Conservation (phyloP, 768 basidiomycete species). For the Boletus sp. region DNA sequence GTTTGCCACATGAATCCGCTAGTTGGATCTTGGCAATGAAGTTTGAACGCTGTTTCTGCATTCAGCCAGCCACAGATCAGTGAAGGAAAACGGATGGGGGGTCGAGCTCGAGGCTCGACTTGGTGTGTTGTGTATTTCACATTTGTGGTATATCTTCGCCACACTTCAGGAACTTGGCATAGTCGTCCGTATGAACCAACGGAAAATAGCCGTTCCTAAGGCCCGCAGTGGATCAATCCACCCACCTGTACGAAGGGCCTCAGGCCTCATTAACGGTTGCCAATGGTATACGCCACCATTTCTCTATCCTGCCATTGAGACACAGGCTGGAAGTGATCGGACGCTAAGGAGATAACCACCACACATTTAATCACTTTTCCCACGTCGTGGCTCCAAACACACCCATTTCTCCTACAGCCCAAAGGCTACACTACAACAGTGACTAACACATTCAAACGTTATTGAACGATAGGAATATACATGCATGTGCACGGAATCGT, state of each 20-base stretch:
- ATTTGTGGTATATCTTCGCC: not conserved
- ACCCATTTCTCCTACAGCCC: conserved; percentile 12
- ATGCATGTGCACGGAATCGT: conserved; percentile 25
- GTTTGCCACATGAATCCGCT: conserved; percentile 9
- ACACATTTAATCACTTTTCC: conserved; percentile 5
- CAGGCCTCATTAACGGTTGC: not conserved
- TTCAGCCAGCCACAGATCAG: not conserved
- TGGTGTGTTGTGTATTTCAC: not conserved
- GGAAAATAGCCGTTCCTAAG: not conserved
- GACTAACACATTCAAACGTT: conserved; percentile 27
- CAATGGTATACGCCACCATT: conserved; percentile 9
- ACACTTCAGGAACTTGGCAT: conserved; percentile 3
- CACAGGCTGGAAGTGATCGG: not conserved
- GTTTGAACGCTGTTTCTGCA: not conserved
- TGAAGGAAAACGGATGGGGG: not conserved
- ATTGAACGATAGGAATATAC: conserved; percentile 26
- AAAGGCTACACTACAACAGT: conserved; percentile 25
- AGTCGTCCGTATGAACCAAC: not conserved
- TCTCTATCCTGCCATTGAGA: not conserved
- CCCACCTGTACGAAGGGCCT: conserved; percentile 13
- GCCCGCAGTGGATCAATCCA: too few species aligned
- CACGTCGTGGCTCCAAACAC: not conserved
- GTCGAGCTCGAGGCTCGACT: not conserved
- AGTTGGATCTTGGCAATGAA: not conserved
- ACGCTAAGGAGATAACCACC: not conserved